phyloP scores from a whole-genome alignment of 192 early-diverging fungal species.

The Coemansia aciculifera region DNA sequence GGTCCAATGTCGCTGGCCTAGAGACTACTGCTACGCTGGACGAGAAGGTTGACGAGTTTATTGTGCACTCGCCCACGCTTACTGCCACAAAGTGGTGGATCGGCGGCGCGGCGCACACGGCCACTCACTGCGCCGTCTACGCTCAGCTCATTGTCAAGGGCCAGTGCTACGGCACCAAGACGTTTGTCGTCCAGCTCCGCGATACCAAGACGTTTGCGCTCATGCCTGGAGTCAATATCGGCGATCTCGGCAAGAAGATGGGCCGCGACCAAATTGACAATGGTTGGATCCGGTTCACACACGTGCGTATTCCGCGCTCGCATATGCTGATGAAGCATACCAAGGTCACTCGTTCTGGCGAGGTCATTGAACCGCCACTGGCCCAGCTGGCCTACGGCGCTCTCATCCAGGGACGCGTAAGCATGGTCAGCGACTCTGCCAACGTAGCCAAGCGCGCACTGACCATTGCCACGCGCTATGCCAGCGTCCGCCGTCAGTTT shows the following conservation, averaged over 20 bases:
- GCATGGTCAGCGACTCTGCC: conserved; percentile 82
- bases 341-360: conserved; percentile 77
- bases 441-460: conserved; percentile 88
- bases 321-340: conserved; percentile 95
- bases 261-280: conserved; percentile 90
- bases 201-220: conserved; percentile 75
- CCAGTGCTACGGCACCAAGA: conserved; percentile 81
- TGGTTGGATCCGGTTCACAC: conserved; percentile 90
- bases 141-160: conserved; percentile 82
- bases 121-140: conserved; percentile 78
- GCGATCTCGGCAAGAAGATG: conserved; percentile 94
- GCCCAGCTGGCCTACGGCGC: conserved; percentile 88
- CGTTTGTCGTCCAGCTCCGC: conserved; percentile 86
- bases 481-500: conserved; percentile 90
- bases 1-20: conserved; percentile 87
- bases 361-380: conserved; percentile 77
- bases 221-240: conserved; percentile 85
- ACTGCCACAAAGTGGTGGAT: conserved; percentile 97
- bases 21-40: conserved; percentile 93
- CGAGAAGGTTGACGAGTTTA: conserved; percentile 78
- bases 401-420: conserved; percentile 79
- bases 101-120: conserved; percentile 90
- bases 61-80: conserved; percentile 77
- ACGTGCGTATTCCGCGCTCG: conserved; percentile 85
- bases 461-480: conserved; percentile 89